These are phyloP conservation scores for Lavandula angustifolia DNA, from an alignment of 257 asterid genomes.

Conservation along the genomic window DNA sequence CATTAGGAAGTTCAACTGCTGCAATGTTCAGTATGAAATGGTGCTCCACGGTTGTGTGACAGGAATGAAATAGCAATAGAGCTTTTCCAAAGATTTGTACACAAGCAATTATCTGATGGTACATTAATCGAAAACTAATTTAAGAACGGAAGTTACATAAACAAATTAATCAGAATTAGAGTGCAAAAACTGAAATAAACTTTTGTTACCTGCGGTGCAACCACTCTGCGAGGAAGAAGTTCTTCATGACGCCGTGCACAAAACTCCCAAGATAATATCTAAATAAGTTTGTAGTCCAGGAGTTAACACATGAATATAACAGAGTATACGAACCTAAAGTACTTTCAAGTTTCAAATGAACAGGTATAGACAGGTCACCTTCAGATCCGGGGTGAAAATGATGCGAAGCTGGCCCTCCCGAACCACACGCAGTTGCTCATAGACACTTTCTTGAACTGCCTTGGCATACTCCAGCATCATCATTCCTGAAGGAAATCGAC, in stretches of 20 bases:
- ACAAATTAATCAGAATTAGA: no score
- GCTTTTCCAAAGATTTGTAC: no score
- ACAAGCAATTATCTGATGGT: no score
- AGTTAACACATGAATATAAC: no score
- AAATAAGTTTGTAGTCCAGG: neutral
- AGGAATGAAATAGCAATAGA: no score
- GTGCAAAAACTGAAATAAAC: no score
- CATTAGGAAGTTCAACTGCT: no score
- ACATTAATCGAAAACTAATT: no score
- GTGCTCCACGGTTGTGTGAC: no score
- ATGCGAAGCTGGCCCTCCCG: conserved; percentile 96
- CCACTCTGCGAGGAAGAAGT: conserved; percentile 81
- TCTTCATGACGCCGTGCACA: conserved; percentile 95
- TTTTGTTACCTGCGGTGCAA: conserved; percentile 66
- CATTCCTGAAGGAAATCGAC: conserved; percentile 77
- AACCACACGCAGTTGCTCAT: conserved; percentile 92
- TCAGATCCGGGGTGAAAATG: conserved; percentile 79
- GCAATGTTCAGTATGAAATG: no score
- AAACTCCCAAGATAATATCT: conserved; percentile 96
- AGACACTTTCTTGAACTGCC: conserved; percentile 92
- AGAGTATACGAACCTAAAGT: neutral
- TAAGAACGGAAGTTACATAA: no score
- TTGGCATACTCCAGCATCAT: conserved; percentile 91
- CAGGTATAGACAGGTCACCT: conserved; percentile 46
- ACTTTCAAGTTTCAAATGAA: conserved; percentile 13